Base-by-base conservation (phyloP, 2,329 filamentous ascomycete species). In the Hypoxylon sp. region DNA sequence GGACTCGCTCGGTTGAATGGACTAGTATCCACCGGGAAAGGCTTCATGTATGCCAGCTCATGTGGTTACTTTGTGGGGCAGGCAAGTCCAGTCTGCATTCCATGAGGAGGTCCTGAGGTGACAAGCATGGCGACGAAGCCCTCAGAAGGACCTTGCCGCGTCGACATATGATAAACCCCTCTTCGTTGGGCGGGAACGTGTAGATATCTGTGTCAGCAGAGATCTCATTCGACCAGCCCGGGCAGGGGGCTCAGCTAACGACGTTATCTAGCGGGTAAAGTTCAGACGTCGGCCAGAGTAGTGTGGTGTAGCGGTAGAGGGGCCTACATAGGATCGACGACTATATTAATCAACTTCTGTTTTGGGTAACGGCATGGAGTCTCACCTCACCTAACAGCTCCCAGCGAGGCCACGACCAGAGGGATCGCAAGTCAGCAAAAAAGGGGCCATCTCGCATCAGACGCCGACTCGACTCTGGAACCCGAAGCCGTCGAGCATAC, bases 61-160 rank as follows among this genome's bases (percentile, higher is more conserved):
- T 62, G 61, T 62, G 61, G 61, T 64, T 64, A 64, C 61, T 64
- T 62, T 64, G 61, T 64, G 61, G 61, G 61, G 58, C 61, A 48
- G 41, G 48, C 42, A 37, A 61, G 38, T 61, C 53, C 60, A 50
- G 48, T 58, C 41, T 60, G 58, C 58, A 63, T 58, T 43, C 47
- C 55, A 52, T 59, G 61, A 62, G 55, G 61, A 62, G 58, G 48
- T 26, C 51, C 26, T 40, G 55, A 64, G 48, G 55, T 57, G 54
- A 57, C 58, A 51, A 55, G 55, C 42, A 55, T 31, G 54, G 58
- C 23, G 52, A 52, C 31, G 37, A 45, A 58, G 48, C 38, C 48
- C 48, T 51, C 45, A 55, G 49, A 55, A 59, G 55, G 55, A 61
- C 45, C n/a, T n/a, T 27, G 20, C 46, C 55, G 55, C 55, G 58